Conservation (phyloP, 2,329 filamentous ascomycete species). For the Penicillium sp. region DNA sequence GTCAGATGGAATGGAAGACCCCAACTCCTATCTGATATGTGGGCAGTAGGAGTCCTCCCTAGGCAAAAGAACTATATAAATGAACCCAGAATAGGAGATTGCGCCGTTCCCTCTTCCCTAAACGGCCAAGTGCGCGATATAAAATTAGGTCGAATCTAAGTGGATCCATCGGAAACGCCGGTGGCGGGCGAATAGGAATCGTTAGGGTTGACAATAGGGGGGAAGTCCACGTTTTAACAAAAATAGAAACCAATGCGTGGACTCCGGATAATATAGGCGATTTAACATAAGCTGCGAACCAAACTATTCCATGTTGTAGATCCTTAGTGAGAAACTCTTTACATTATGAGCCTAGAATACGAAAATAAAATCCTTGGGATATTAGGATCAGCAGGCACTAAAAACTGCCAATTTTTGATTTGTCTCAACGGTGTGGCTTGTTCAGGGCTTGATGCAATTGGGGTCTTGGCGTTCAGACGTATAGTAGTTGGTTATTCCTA, state of each 20-base stretch:
- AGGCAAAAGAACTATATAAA: not conserved
- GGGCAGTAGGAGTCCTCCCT: not conserved
- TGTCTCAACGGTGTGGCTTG: not conserved
- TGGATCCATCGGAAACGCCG: not conserved
- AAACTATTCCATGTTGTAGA: not conserved
- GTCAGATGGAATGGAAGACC: not conserved
- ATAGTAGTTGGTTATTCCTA: not conserved
- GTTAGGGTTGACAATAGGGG: not conserved
- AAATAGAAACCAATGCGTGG: not conserved
- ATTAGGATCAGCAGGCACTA: constrained; percentile 1
- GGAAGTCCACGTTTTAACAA: not conserved
- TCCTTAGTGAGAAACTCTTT: not conserved
- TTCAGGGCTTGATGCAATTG: not conserved
- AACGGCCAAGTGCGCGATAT: not conserved
- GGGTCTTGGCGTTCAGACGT: not conserved
- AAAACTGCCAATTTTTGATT: not conserved
- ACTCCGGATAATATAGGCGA: not conserved
- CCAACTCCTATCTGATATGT: not conserved
- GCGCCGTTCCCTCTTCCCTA: not conserved
- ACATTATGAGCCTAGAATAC: not conserved
- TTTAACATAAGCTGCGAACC: not conserved
- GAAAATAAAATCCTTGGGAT: not conserved
- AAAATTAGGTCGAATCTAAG: not conserved
- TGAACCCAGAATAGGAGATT: not conserved
- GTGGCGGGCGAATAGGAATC: not conserved